A percentile compares a stretch with the other conserved stretches of the same genome.
phyloP scores from a whole-genome alignment of 2,329 filamentous ascomycete genomes.

The Chalara sp. region DNA sequence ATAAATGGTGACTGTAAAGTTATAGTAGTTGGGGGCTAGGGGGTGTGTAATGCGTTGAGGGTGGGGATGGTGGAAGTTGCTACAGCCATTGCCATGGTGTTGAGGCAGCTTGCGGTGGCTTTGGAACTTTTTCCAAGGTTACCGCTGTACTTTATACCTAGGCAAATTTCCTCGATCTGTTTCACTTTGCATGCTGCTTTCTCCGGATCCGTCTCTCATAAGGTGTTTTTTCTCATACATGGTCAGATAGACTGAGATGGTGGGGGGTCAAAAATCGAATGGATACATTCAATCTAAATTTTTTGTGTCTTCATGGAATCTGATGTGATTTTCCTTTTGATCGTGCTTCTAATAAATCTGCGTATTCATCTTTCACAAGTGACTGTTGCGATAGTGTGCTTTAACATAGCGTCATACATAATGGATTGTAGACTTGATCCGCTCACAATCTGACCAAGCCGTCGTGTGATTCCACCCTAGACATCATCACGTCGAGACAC shows the following conservation, averaged over 20 bases:
- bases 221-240: conserved; percentile 15
- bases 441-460: too few species aligned
- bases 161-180: conserved; percentile 29
- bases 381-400: too few species aligned
- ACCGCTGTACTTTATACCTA: conserved; percentile 33
- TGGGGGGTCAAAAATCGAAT: conserved; percentile 15
- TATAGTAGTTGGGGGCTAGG: conserved; percentile 11
- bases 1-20: conserved; percentile 31
- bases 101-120: conserved; percentile 27
- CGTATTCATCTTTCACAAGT: too few species aligned
- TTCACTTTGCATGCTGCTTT: conserved; percentile 21
- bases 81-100: conserved; percentile 28
- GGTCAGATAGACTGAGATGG: conserved; percentile 17
- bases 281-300: conserved; percentile 16
- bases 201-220: conserved; percentile 17
- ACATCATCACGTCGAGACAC: too few species aligned
- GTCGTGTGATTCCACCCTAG: too few species aligned
- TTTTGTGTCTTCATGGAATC: background rate
- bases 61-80: conserved; percentile 23
- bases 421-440: too few species aligned
- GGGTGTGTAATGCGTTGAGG: conserved; percentile 16
- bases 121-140: conserved; percentile 16
- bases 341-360: too few species aligned
- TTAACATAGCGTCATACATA: too few species aligned
- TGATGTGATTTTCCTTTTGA: background rate